These are phyloP conservation scores for Ashbya aceris DNA, from an alignment of 1,139 yeast genomes.

Conservation along the genomic window DNA sequence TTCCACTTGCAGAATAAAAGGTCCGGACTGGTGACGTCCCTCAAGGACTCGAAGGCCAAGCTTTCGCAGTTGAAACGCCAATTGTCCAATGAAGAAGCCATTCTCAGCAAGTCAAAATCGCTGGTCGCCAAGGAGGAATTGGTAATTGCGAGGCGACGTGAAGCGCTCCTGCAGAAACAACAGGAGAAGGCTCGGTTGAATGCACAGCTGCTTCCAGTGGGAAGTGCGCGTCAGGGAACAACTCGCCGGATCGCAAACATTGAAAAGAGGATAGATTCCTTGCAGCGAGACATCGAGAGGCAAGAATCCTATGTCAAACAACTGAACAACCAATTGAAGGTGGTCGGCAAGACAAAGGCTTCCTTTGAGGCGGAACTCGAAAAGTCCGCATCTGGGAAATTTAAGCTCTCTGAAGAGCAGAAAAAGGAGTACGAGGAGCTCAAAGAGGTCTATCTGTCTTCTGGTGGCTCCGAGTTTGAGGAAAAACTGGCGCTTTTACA, in stretches of 20 bases:
- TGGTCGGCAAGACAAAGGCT: conserved; percentile 36
- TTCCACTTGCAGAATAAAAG: conserved; percentile 54
- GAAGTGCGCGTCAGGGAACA: conserved; percentile 33
- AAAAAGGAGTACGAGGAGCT: conserved; percentile 51
- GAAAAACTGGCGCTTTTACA: conserved; percentile 38
- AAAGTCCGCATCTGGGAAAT: conserved; percentile 26
- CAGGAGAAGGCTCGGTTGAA: conserved; percentile 40
- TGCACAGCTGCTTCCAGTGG: conserved; percentile 52
- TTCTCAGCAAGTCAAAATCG: conserved; percentile 28
- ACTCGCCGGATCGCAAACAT: conserved; percentile 39
- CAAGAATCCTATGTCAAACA: conserved; percentile 39
- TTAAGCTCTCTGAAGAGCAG: conserved; percentile 42
- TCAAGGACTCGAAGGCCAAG: conserved; percentile 28
- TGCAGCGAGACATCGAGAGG: conserved; percentile 43
- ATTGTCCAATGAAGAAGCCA: conserved; percentile 25
- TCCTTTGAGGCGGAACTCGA: conserved; percentile 38
- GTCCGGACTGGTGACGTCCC: conserved; percentile 25
- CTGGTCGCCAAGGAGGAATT: conserved; percentile 42
- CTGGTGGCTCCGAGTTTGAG: conserved; percentile 52
- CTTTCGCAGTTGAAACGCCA: conserved; percentile 29
- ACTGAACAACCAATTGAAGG: conserved; percentile 41
- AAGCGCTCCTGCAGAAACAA: conserved; percentile 34
- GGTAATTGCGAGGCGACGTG: conserved; percentile 35
- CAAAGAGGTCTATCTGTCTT: conserved; percentile 47
- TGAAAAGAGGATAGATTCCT: conserved; percentile 44